phyloP scores from a whole-genome alignment of 805 yeast genomes.

The Clavispora vitiphila region DNA sequence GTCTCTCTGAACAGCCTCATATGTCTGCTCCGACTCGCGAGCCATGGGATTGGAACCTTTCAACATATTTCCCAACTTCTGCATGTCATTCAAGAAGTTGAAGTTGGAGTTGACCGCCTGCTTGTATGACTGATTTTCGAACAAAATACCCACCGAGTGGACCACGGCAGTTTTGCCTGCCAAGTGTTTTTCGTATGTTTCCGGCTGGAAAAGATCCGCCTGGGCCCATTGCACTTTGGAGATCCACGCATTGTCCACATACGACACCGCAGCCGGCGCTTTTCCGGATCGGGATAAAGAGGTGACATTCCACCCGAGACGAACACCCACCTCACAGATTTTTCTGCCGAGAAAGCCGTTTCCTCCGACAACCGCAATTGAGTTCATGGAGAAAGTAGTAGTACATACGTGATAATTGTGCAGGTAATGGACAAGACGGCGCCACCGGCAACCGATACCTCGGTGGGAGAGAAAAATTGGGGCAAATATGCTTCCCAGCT shows the following conservation, averaged over 20 bases:
- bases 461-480: too few relatives aligned
- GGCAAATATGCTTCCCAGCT: too few relatives aligned
- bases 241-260: constrained; percentile 39
- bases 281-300: constrained; percentile 65
- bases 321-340: constrained; percentile 65
- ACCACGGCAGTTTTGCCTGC: constrained; percentile 60
- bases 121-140: constrained; percentile 70
- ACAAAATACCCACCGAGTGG: constrained; percentile 73
- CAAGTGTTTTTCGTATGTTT: constrained; percentile 47
- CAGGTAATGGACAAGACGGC: neutral
- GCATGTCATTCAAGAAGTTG: constrained; percentile 29
- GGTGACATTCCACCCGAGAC: constrained; percentile 59
- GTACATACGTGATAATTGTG: neutral
- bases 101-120: constrained; percentile 39
- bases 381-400: constrained; percentile 11
- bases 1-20: constrained; percentile 62
- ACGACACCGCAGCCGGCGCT: constrained; percentile 32
- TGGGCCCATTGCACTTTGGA: constrained; percentile 57
- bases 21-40: constrained; percentile 41
- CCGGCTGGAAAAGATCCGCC: constrained; percentile 66
- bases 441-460: neutral
- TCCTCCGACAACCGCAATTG: constrained; percentile 76
- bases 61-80: constrained; percentile 25
- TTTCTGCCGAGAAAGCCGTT: constrained; percentile 71
- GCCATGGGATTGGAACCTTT: constrained; percentile 62